Conservation (phyloP, 192 early-diverging fungal genomes). For the Podila clonocystis region DNA sequence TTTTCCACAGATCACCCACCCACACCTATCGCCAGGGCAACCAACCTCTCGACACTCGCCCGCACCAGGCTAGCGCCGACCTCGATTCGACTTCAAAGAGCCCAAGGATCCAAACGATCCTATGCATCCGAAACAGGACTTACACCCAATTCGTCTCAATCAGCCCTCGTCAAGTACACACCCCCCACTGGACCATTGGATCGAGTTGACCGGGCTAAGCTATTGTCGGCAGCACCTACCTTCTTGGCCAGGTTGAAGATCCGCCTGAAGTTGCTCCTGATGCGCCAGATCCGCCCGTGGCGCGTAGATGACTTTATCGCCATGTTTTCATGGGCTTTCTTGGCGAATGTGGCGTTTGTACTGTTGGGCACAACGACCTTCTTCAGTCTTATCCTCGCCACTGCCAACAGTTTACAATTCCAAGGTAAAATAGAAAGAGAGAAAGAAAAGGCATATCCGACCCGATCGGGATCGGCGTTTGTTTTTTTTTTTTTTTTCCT, state of each 20-base stretch:
- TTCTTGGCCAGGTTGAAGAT: conserved; percentile 71
- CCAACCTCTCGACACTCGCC: background rate
- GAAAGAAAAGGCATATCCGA: no score
- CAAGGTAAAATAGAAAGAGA: conserved; percentile 62
- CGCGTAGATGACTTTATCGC: conserved; percentile 91
- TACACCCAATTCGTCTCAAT: background rate
- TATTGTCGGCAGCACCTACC: conserved; percentile 65
- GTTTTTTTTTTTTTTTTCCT: background rate
- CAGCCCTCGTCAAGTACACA: conserved; percentile 44
- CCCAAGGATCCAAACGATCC: conserved; percentile 7
- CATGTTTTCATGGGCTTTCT: conserved; percentile 86
- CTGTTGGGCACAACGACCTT: conserved; percentile 91
- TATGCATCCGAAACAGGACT: conserved; percentile 6
- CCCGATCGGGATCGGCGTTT: conserved; percentile 3
- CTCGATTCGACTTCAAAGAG: background rate
- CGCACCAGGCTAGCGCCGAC: conserved; percentile 23
- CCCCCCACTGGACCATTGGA: conserved; percentile 36
- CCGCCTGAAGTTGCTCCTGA: conserved; percentile 67
- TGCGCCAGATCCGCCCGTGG: conserved; percentile 77
- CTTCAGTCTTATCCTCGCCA: conserved; percentile 79
- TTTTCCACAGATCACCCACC: background rate
- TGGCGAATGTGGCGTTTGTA: conserved; percentile 87
- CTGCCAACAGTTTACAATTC: conserved; percentile 85
- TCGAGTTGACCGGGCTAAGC: conserved; percentile 53
- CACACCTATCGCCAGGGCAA: background rate